These are phyloP conservation scores for Saccharomyces paradoxus DNA, from an alignment of 805 yeast genomes.

Conservation along the genomic window DNA sequence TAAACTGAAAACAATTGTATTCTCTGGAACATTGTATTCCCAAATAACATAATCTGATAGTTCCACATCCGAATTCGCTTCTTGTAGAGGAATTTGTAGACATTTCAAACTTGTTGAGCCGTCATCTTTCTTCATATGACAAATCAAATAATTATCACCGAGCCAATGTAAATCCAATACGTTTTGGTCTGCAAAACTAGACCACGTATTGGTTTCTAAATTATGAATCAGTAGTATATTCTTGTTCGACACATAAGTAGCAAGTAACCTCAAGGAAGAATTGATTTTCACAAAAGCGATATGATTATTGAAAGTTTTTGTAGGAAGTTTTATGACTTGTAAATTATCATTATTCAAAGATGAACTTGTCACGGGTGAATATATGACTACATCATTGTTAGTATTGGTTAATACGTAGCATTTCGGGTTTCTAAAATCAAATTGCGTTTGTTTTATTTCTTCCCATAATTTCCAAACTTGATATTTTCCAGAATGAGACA, in stretches of 20 bases:
- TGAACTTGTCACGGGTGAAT: conserved; percentile 22
- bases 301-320: conserved; percentile 26
- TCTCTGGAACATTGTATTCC: conserved; percentile 20
- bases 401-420: conserved; percentile 18
- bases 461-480: conserved; percentile 26
- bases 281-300: conserved; percentile 17
- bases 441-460: conserved; percentile 13
- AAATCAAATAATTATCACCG: conserved; percentile 24
- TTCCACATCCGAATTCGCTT: conserved; percentile 2
- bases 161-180: conserved; percentile 29
- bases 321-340: conserved; percentile 24
- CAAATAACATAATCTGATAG: conserved; percentile 19
- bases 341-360: conserved; percentile 13
- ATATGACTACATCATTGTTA: conserved; percentile 24
- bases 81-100: conserved; percentile 20
- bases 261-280: conserved; percentile 20
- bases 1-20: conserved; percentile 7
- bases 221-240: conserved; percentile 24
- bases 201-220: conserved; percentile 25
- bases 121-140: conserved; percentile 20
- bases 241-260: conserved; percentile 26
- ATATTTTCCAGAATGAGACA: conserved; percentile 17
- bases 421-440: conserved; percentile 18
- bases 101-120: conserved; percentile 16
- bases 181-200: conserved; percentile 17